A percentile compares a stretch with the other conserved stretches of the same genome.
phyloP scores from a whole-genome alignment of 2,329 filamentous ascomycete genomes.

The Aspergillus sp. region DNA sequence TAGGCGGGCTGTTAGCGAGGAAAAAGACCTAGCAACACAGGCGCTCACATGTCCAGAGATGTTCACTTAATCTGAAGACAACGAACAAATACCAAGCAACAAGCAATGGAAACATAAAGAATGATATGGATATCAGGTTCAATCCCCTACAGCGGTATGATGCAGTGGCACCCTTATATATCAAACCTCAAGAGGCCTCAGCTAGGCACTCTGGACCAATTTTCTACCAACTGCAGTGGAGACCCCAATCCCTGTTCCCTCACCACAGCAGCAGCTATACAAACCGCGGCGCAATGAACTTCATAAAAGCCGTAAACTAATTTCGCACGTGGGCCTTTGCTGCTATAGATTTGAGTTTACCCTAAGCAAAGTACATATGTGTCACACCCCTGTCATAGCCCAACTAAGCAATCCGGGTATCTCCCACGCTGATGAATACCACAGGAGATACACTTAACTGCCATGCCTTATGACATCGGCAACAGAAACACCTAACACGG shows the following conservation, averaged over 20 bases:
- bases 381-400: neutral
- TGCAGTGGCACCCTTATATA: neutral
- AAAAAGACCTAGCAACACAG: neutral
- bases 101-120: neutral
- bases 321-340: neutral
- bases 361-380: neutral
- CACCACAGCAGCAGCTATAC: neutral
- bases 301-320: no score
- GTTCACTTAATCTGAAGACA: neutral
- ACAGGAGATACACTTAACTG: no score
- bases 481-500: no score
- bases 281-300: neutral
- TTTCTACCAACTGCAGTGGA: neutral
- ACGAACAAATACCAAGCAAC: neutral
- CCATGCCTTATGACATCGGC: no score
- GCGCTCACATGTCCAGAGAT: neutral
- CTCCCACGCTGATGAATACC: neutral
- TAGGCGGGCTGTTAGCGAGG: neutral
- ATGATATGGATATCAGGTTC: neutral
- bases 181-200: neutral
- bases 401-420: neutral
- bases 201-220: neutral
- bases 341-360: neutral
- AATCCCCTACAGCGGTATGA: neutral
- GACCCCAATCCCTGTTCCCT: neutral